phyloP scores from a whole-genome alignment of 1,284 basidiomycete genomes.

The Neolentinus lepideus region DNA sequence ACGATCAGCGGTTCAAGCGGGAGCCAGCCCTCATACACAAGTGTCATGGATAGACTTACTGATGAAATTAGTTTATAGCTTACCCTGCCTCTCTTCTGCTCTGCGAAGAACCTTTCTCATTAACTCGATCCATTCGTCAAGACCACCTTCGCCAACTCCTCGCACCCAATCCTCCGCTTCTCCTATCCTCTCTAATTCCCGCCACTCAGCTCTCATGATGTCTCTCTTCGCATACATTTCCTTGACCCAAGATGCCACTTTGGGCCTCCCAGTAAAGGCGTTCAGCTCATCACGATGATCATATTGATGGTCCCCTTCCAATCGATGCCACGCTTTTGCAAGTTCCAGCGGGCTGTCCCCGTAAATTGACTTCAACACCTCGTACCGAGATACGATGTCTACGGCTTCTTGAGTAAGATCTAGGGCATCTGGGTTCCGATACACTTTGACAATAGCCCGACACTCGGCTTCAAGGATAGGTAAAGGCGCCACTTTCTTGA shows the following conservation, averaged over 20 bases:
- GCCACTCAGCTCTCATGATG: constrained; percentile 50
- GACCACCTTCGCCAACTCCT: constrained; percentile 49
- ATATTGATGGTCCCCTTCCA: constrained; percentile 50
- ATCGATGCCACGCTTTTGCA: constrained; percentile 47
- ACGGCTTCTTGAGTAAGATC: constrained; percentile 39
- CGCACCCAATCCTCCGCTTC: constrained; percentile 51
- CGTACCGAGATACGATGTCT: constrained; percentile 40
- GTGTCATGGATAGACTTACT: background rate
- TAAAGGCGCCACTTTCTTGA: constrained; percentile 48
- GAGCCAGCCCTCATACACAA: too few relatives aligned
- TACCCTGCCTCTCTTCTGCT: background rate
- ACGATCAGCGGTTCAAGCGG: too few relatives aligned
- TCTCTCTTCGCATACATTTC: constrained; percentile 46
- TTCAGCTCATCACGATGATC: constrained; percentile 58
- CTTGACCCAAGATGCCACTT: constrained; percentile 48
- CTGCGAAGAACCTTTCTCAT: constrained; percentile 36
- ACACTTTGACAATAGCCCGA: constrained; percentile 44
- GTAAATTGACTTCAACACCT: constrained; percentile 25
- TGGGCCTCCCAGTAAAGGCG: constrained; percentile 33
- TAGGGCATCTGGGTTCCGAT: constrained; percentile 41
- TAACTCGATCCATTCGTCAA: constrained; percentile 57
- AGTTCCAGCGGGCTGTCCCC: constrained; percentile 29
- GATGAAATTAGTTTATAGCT: background rate
- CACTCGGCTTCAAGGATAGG: constrained; percentile 66
- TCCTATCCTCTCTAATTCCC: constrained; percentile 44